Evolutionary conservation across 1,139 yeast species (phyloP), one percentile per base, ranked within the genome.

Genomic region (Yamadazyma mexicana): DNA sequence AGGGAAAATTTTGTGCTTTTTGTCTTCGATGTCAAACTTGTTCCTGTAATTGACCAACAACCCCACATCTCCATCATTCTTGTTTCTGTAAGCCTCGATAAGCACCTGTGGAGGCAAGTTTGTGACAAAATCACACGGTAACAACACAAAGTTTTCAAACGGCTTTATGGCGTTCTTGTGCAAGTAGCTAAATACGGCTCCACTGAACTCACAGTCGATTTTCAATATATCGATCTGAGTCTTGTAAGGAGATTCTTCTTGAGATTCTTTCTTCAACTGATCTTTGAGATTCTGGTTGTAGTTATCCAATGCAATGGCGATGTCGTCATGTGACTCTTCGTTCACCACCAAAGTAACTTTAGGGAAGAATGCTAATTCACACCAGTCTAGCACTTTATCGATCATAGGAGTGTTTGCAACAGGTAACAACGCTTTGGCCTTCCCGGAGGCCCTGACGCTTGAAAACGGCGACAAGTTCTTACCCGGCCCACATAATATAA

Each of bases 41-140:
- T 88, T 88, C 46, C 75, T 72, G 65, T 88, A 88, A 55, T 79
- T 79, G 14, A 88, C 79, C 30, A 85, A 73, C 62, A 89, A 69
- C 2, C 92, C 92, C 40, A 83, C 58, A 50, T 86, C 89, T 22
- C 73, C 66, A 33, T 77, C 81, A 30, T 73, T 76, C 52, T 81
- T 78, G 51, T 80, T 83, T 51, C 96, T 73, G 58, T 83, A 91
- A 33, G 85, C 85, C 57, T 92, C 96, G 39, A 91, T 80, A 32
- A 94, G 70, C 17, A 84, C 84, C 53, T 86, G 92, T 3, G 98
- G 96, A 4, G 96, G 96, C 31, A 91, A 70, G 59, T 91, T 91
- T 4, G 98, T 88, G 37, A 92, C 72, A 54, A 92, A 86, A 61
- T 94, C 98, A 66, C 98, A 91, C 3, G 98, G 97, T 45, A 94